Base-by-base conservation (phyloP, 192 early-diverging fungal genomes). In the Umbelopsis vinacea region DNA sequence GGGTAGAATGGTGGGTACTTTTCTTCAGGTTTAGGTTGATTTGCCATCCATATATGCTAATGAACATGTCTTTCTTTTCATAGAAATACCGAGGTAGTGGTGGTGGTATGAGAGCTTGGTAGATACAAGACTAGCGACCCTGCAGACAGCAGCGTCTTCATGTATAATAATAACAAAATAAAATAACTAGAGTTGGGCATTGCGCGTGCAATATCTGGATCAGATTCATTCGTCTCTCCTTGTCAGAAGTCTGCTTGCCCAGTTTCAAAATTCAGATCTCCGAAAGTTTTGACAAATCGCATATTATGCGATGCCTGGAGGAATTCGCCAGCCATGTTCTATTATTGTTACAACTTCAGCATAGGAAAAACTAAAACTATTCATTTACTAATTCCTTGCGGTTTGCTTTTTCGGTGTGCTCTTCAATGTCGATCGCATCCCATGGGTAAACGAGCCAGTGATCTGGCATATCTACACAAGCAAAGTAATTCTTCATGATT, bases 371-470 rank as follows among this genome's bases (percentile, higher is more conserved):
- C 52, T 23, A 9, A n/a, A 52, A 9, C 52, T 21, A 43, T 63
- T 63, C 57, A 63, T 63, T 33, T 37, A 63, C n/a, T 29, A 63
- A 29, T 37, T 63, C 57, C 5, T 35, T 35, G 0, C 33, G 15
- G 48, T 84, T 79, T 19, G 86, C 76, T 68, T 80, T 79, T 68
- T 83, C 79, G n/a, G 88, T 91, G 47, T 93, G 91, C 14, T 85
- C 83, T 43, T 86, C 84, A 68, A 93, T 93, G 75, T 93, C 89
- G 38, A 81, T 71, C 43, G 87, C 87, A 78, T 93, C 91, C 90
- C 90, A 91, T 29, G 91, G 91, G 74, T 91, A 92, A 33, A 87
- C 86, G 63, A 91, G 55, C 92, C 92, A 93, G 69, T 85, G 82
- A 75, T 93, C 92, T 15, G 89, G 87, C 75, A 90, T 90, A 21